Base-by-base conservation (phyloP, 176 grass and related monocot genomes). In the Coix lacrymajobi region DNA sequence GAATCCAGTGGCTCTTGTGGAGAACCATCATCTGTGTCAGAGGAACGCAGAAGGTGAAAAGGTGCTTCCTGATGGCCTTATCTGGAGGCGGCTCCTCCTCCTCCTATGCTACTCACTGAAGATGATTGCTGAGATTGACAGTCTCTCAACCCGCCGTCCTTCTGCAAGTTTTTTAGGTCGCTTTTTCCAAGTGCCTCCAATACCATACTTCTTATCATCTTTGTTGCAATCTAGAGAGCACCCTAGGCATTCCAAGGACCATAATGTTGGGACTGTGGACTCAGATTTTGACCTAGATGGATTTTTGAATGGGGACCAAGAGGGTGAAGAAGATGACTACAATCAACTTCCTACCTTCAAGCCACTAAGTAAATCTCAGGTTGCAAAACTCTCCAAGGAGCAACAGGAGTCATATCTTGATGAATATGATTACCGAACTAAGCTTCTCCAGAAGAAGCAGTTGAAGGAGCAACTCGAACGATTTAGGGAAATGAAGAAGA, bases 371-470 rank as follows among this genome's bases (percentile, higher is more conserved):
- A 98, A 93, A 90, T 82, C 91, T 41, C 90, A 98, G 88, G 88
- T 98, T 75, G 84, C 85, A 12, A 90, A 93, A 73, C 92, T 98
- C 29, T 88, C 90, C 60, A 98, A 89, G 85, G 92, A 95, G 79
- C 92, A 95, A 86, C 88, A 86, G 38, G 84, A 74, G 33, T 79
- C 89, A 16, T 98, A 98, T 84, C 91, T 93, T 79, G 96, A 98
- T 66, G 92, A 95, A 62, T 98, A 92, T 69, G 88, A 89, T 22
- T 98, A 98, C 79, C 89, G 89, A 63, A 87, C 85, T 38, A 93
- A 93, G 80, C 89, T 95, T 83, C 83, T 98, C 88, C 88, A 93
- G 76, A 93, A 91, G 71, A 95, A 93, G 69, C 90, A 98, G 77
- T 82, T 78, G 85, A 98, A 86, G 73, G 96, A 95, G 49, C 87